Conservation (phyloP, 768 basidiomycete genomes). For the Mrakia gelida region DNA sequence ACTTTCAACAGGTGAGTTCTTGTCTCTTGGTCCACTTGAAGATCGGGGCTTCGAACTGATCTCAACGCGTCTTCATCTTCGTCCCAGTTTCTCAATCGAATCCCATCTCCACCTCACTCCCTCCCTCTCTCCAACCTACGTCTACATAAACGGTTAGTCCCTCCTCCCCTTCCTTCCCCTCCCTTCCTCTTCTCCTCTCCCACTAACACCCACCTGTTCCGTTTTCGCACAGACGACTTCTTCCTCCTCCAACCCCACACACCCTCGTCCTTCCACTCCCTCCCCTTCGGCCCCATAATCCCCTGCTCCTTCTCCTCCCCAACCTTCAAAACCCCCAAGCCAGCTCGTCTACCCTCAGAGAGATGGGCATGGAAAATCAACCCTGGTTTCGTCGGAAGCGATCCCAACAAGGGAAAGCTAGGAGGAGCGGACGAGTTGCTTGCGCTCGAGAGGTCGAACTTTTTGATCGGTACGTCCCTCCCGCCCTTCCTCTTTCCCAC, state of each 20-base stretch:
- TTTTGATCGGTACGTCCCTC: not conserved
- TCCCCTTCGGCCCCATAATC: not conserved
- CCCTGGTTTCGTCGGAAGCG: not conserved
- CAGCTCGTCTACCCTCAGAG: not conserved
- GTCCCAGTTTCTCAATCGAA: not conserved
- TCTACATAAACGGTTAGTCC: not conserved
- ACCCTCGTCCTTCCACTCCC: not conserved
- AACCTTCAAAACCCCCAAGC: not conserved
- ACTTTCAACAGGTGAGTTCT: not conserved
- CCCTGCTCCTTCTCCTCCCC: slow-evolving; percentile 3
- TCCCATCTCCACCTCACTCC: not conserved
- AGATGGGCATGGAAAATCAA: not conserved
- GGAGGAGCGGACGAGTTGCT: not conserved
- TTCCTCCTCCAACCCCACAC: not conserved
- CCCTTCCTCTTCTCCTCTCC: not conserved
- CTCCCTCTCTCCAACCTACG: not conserved
- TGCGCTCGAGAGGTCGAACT: not conserved
- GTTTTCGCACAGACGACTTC: not conserved
- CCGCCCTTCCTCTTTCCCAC: not conserved
- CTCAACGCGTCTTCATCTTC: not conserved
- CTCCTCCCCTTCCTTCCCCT: not conserved
- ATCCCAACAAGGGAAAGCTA: not conserved
- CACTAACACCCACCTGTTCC: not conserved
- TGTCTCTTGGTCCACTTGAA: not conserved
- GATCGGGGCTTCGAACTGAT: too few relatives aligned